Base-by-base conservation (phyloP, 768 basidiomycete species). In the Lentinula raphanica region DNA sequence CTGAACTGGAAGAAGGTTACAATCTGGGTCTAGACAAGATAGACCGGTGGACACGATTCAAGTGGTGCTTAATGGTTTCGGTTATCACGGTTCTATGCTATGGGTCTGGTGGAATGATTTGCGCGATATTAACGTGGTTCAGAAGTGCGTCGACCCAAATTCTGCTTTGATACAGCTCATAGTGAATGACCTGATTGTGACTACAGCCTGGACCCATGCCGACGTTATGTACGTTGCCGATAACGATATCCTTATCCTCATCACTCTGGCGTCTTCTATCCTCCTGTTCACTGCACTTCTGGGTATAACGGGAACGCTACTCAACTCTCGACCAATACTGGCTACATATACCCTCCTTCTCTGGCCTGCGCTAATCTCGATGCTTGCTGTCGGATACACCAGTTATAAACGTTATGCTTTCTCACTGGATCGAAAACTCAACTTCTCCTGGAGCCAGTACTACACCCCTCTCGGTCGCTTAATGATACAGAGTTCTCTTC, bases 251-350 rank as follows among this genome's bases (percentile, higher is more conserved):
- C 73, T 84, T 46, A 67, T 79, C 38, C 73, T 86, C 62, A 74
- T 86, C 64, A 86, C 84, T 3, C 69, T 88, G 51, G 72, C 84
- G 2, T 76, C 81, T n/a, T 72, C 79, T 17, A 72, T 85, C 60
- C 71, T 84, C 53, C 65, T 88, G 58, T 74, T 87, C 61, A 79
- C 83, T 13, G 74, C 84, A 25, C 70, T 88, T 51, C 68, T 86
- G 29, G 89, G 87, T 5, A 67, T 85, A 49, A 77, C 78, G 19
- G 86, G 86, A 19, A 73, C 79, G 0, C 68, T 90, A 59, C 77
- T 90, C 60, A 83, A 87, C 67, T 87, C 86, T 17, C 82, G 86
- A 4, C 83, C 84, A 1, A 77, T 87, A 58, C 77, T 90, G 58
- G 84, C 86, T 1, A 71, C 84, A 54, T 90, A 90, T 73, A 74